phyloP scores from a whole-genome alignment of 441 rosid species.

The Croton laevigatus region DNA sequence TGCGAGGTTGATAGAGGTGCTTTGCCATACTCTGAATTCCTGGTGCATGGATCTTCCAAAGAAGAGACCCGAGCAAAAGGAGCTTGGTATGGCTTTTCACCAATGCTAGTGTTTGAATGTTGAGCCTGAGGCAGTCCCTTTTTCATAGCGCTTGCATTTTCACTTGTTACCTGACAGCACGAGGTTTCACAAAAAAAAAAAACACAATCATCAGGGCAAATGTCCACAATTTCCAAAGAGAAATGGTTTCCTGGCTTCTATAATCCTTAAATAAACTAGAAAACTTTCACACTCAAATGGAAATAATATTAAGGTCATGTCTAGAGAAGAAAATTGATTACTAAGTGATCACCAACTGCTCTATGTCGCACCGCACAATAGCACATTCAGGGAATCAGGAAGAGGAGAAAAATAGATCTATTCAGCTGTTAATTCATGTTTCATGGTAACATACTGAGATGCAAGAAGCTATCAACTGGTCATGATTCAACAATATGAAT shows the following conservation, averaged over 20 bases:
- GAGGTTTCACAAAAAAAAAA: constrained; percentile 13
- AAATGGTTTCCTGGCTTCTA: too few species aligned
- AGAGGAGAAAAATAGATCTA: too few species aligned
- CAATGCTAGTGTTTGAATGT: constrained; percentile 29
- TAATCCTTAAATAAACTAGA: too few species aligned
- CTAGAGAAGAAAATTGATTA: constrained; percentile 3
- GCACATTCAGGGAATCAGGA: neutral
- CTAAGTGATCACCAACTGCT: constrained; percentile 2
- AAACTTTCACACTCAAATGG: constrained; percentile 15
- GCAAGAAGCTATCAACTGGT: neutral
- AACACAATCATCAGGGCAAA: too few species aligned
- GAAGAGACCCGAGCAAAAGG: constrained; percentile 88
- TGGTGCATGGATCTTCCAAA: constrained; percentile 64
- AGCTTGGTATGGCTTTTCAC: constrained; percentile 67
- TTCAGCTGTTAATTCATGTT: neutral
- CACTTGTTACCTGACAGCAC: constrained; percentile 53
- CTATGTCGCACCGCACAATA: neutral
- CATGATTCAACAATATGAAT: neutral
- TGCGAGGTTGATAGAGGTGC: constrained; percentile 51
- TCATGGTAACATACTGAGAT: neutral
- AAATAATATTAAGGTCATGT: neutral
- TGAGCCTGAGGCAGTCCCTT: constrained; percentile 46
- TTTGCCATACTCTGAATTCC: constrained; percentile 53
- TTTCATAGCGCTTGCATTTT: constrained; percentile 32
- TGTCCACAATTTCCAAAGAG: too few species aligned